Evolutionary conservation across 2,329 filamentous ascomycete species (phyloP), one percentile per base, ranked within the genome.

Genomic region (Apiospora koreana): DNA sequence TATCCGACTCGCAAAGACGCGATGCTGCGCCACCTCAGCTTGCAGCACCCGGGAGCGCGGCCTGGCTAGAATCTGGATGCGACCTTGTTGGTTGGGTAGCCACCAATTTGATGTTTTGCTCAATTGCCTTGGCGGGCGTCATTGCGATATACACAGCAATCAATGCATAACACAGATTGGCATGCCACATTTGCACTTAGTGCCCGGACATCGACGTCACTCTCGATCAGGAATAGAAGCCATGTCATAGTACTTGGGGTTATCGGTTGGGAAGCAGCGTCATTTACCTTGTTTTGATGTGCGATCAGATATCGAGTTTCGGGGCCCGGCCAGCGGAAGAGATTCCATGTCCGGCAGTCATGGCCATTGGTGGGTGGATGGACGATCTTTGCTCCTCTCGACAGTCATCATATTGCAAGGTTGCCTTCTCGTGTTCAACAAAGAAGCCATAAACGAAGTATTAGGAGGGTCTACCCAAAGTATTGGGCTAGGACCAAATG

Each of bases 241-340:
- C n/a, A 31, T 21, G 31, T n/a, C 38, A 38, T 62, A 38, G 31
- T 62, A 8, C 31, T 21, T 21, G 10, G 54, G 9, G 21, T n/a
- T 62, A 58, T 35, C 25, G 50, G 28, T 18, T 58, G 25, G 50
- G 28, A 21, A 35, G 6, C 28, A 23, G 54, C 54, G 9, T 62
- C 41, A 16, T 18, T 62, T 62, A 21, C 54, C 54, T 38, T 62
- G 54, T 38, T 62, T 62, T 62, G 54, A 38, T 38, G 31, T 23
- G 54, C 54, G 54, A 38, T 62, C 54, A 62, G 54, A 62, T 38
- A 38, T 62, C 54, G 54, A 38, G 54, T 62, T 62, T 31, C 43
- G 43, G 54, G 54, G 31, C 28, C 54, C 54, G 54, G 28, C 31
- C 31, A 58, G 3, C 54, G 54, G 54, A n/a, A 62, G 31, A 62